phyloP scores from a whole-genome alignment of 2,329 filamentous ascomycete species.

The Pseudocercospora cruenta region DNA sequence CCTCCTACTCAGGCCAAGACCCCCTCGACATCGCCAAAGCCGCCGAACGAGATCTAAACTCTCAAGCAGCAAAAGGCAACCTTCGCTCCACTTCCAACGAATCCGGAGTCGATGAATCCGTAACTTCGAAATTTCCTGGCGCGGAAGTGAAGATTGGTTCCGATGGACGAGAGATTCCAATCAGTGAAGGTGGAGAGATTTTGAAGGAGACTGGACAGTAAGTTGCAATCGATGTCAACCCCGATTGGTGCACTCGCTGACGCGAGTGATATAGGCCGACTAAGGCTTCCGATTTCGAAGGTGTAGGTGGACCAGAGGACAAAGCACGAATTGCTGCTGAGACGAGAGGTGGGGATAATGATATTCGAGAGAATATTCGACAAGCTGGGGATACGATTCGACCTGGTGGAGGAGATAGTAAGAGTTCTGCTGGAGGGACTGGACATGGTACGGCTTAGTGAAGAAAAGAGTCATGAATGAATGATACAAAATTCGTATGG shows the following conservation, averaged over 20 bases:
- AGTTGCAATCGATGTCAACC: too few relatives aligned
- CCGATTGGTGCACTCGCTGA: too few relatives aligned
- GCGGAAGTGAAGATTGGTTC: slow-evolving; percentile 49
- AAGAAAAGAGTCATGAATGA: background rate
- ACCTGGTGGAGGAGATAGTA: slow-evolving; percentile 22
- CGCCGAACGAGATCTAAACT: slow-evolving; percentile 55
- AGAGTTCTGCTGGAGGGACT: background rate
- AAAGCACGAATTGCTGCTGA: slow-evolving; percentile 45
- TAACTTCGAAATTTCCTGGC: slow-evolving; percentile 48
- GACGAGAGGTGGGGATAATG: slow-evolving; percentile 46
- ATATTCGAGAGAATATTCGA: slow-evolving; percentile 46
- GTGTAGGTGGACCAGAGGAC: slow-evolving; percentile 52
- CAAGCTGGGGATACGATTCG: slow-evolving; percentile 38
- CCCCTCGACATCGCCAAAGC: slow-evolving; percentile 50
- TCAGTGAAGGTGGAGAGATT: slow-evolving; percentile 50
- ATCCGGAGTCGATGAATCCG: background rate
- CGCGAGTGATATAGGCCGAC: slow-evolving; percentile 38
- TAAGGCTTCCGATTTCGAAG: slow-evolving; percentile 55
- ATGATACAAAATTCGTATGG: background rate
- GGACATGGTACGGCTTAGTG: background rate
- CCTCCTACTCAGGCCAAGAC: slow-evolving; percentile 37
- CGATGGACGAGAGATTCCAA: slow-evolving; percentile 53
- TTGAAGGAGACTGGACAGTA: slow-evolving; percentile 46
- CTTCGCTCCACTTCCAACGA: slow-evolving; percentile 17
- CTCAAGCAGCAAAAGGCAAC: slow-evolving; percentile 42